phyloP scores from a whole-genome alignment of 371 early-diverging fungal species.

The Racocetra persica region DNA sequence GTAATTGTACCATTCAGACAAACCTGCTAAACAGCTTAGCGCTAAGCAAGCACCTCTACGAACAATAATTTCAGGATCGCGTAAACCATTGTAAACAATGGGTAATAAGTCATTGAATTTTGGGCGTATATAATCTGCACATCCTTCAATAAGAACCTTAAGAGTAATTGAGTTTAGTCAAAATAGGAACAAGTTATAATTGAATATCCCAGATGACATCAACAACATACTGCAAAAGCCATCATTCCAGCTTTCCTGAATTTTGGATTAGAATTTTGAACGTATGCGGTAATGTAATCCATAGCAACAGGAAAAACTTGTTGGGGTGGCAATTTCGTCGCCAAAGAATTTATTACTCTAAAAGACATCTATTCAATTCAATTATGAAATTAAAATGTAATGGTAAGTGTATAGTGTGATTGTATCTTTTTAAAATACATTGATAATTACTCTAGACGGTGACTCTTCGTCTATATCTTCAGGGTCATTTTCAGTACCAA shows the following conservation, averaged over 20 bases:
- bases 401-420: background rate
- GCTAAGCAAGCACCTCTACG: slow-evolving; percentile 91
- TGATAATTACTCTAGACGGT: slow-evolving; percentile 69
- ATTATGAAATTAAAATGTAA: background rate
- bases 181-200: background rate
- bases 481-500: slow-evolving; percentile 84
- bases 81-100: slow-evolving; percentile 77
- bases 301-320: slow-evolving; percentile 85
- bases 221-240: slow-evolving; percentile 75
- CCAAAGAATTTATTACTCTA: slow-evolving; percentile 78
- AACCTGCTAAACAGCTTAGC: slow-evolving; percentile 77
- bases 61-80: slow-evolving; percentile 79
- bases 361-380: slow-evolving; percentile 56
- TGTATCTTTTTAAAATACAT: background rate
- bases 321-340: slow-evolving; percentile 84
- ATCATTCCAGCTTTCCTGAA: slow-evolving; percentile 90
- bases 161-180: background rate
- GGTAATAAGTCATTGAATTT: slow-evolving; percentile 77
- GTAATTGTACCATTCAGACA: background rate
- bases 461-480: slow-evolving; percentile 88
- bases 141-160: slow-evolving; percentile 72
- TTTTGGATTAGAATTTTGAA: slow-evolving; percentile 75
- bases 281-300: slow-evolving; percentile 73
- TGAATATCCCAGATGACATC: background rate
- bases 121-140: slow-evolving; percentile 82